These are phyloP conservation scores for Phaeosphaeria sp. DNA, from an alignment of 2,329 filamentous ascomycete genomes.

Conservation along the genomic window DNA sequence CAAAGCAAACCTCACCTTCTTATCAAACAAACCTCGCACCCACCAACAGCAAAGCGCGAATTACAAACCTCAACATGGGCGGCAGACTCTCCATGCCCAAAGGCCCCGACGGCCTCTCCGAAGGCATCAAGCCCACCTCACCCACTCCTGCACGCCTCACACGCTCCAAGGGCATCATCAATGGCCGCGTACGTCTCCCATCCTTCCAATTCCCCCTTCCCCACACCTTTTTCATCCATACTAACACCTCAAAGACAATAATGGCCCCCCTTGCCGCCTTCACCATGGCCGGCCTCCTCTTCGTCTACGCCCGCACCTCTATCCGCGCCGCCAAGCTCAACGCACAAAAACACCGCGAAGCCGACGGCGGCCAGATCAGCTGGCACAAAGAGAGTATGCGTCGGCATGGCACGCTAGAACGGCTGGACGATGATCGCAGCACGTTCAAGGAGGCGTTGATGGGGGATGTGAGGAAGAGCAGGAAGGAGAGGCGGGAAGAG, in stretches of 20 bases:
- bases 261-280: conserved; percentile 69
- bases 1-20: not conserved
- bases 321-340: conserved; percentile 72
- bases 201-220: not conserved
- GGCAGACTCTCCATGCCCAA: conserved; percentile 55
- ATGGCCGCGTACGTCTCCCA: conserved; percentile 37
- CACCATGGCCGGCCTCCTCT: conserved; percentile 67
- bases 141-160: conserved; percentile 28
- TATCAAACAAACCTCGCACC: not conserved
- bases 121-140: conserved; percentile 47
- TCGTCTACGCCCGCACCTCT: conserved; percentile 68
- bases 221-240: not conserved
- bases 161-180: conserved; percentile 42
- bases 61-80: conserved; percentile 48
- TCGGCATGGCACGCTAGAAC: conserved; percentile 59
- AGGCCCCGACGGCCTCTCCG: conserved; percentile 52
- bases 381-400: conserved; percentile 63
- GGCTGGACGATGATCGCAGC: conserved; percentile 46
- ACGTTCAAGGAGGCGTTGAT: conserved; percentile 44
- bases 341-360: conserved; percentile 65
- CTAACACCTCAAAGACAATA: conserved; percentile 52
- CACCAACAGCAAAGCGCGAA: not conserved
- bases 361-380: conserved; percentile 62
- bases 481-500: conserved; percentile 43
- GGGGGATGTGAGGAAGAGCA: conserved; percentile 41